A percentile compares a stretch with the other conserved stretches of the same genome.
Evolutionary conservation across 768 basidiomycete species (phyloP).

Genomic region (Krasilnikovozyma curviuscula): DNA sequence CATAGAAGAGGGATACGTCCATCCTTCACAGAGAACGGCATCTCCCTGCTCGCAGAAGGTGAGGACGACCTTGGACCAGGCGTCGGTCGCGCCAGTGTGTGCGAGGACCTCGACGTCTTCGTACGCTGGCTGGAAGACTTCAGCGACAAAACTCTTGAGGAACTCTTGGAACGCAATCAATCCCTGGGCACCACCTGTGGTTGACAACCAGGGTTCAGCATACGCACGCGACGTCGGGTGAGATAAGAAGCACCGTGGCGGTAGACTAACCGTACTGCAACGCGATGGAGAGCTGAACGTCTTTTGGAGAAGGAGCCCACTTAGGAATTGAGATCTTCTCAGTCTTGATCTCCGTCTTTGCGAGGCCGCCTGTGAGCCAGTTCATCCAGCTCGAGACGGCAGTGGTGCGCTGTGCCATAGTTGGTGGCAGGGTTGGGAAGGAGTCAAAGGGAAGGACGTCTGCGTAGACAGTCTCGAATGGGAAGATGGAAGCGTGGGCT

Average conservation of each 20-base stretch:
- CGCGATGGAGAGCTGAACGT: not conserved
- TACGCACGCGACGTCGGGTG: too few species aligned
- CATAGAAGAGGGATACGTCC: conserved; percentile 52
- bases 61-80: conserved; percentile 38
- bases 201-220: too few species aligned
- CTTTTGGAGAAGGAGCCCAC: not conserved
- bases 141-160: conserved; percentile 38
- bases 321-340: not conserved
- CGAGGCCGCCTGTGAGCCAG: not conserved
- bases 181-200: conserved; percentile 32
- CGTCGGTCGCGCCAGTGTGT: conserved; percentile 28
- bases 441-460: not conserved
- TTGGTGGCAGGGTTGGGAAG: not conserved
- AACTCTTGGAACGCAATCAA: conserved; percentile 40
- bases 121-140: conserved; percentile 36
- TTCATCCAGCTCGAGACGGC: not conserved
- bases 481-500: not conserved
- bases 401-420: not conserved
- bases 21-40: conserved; percentile 32
- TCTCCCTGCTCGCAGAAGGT: conserved; percentile 52
- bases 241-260: too few species aligned
- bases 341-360: not conserved
- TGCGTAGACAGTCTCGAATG: not conserved
- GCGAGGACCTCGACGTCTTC: conserved; percentile 35
- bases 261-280: too few species aligned